These are phyloP conservation scores for Phytophthora meadii DNA, from an alignment of 352 stramenopile species.

Conservation along the genomic window DNA sequence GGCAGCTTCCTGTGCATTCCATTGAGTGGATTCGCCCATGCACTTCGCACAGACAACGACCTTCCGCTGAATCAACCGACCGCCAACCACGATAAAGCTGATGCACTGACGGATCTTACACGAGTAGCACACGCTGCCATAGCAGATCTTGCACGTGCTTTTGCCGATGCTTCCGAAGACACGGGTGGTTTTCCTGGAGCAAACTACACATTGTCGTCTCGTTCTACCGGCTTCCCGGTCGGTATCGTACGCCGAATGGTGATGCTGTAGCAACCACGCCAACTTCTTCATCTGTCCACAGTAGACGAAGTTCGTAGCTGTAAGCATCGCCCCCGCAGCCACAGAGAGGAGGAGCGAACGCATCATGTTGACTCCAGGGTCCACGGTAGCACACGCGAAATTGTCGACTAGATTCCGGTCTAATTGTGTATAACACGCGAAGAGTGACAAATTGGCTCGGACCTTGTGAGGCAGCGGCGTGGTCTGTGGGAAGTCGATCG, in stretches of 20 bases:
- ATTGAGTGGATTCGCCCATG: slow-evolving; percentile 38
- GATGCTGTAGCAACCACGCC: slow-evolving; percentile 40
- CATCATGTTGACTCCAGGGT: slow-evolving; percentile 35
- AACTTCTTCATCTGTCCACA: slow-evolving; percentile 68
- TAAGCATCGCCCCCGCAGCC: slow-evolving; percentile 35
- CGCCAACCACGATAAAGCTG: slow-evolving; percentile 39
- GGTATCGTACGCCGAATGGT: slow-evolving; percentile 10
- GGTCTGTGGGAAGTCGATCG: slow-evolving; percentile 49
- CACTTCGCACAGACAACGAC: slow-evolving; percentile 48
- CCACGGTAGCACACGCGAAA: slow-evolving; percentile 35
- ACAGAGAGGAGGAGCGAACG: slow-evolving; percentile 31
- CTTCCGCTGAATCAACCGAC: slow-evolving; percentile 39
- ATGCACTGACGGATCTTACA: slow-evolving; percentile 49
- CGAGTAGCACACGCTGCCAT: slow-evolving; percentile 38
- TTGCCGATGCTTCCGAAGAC: slow-evolving; percentile 30
- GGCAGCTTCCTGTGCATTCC: slow-evolving; percentile 29
- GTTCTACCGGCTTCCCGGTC: not conserved
- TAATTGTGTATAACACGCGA: slow-evolving; percentile 46
- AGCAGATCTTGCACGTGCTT: slow-evolving; percentile 40
- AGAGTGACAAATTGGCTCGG: slow-evolving; percentile 47
- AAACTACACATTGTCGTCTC: slow-evolving; percentile 21
- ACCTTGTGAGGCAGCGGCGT: slow-evolving; percentile 37
- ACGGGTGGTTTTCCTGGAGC: slow-evolving; percentile 29
- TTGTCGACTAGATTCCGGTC: slow-evolving; percentile 40
- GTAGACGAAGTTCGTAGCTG: slow-evolving; percentile 40